A percentile compares a stretch with the other conserved stretches of the same genome.
Conservation (phyloP, 2,329 filamentous ascomycete genomes). For the Apiospora koreana region DNA sequence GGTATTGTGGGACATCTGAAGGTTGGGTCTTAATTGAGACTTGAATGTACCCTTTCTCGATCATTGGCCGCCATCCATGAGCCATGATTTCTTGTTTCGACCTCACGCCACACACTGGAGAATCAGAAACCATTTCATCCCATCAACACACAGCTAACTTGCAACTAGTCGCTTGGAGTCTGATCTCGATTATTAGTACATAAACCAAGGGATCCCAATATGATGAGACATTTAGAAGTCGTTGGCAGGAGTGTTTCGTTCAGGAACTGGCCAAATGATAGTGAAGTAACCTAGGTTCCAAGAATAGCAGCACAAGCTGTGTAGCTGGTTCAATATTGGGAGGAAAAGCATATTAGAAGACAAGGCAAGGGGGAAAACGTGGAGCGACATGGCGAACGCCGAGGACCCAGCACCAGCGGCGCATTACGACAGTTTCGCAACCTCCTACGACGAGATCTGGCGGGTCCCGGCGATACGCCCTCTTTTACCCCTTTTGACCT, state of each 20-base stretch:
- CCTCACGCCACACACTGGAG: not conserved
- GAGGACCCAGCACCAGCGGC: not conserved
- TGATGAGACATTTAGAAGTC: not conserved
- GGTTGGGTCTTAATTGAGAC: not conserved
- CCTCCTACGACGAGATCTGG: slow-evolving; percentile 12
- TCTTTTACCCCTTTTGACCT: slow-evolving; percentile 9
- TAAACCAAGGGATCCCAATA: not conserved
- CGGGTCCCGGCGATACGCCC: slow-evolving; percentile 6
- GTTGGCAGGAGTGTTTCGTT: not conserved
- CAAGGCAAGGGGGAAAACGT: not conserved
- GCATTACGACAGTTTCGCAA: slow-evolving; percentile 11
- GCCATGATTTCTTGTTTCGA: not conserved
- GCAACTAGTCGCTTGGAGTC: not conserved
- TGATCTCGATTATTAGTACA: not conserved
- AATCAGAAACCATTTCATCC: not conserved
- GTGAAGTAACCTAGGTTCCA: not conserved
- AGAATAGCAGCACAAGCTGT: not conserved
- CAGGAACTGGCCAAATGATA: not conserved
- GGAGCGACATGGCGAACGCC: not conserved
- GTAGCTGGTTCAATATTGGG: not conserved
- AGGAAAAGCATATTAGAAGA: not conserved
- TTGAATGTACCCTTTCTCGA: not conserved
- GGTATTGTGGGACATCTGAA: not conserved
- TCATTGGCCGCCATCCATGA: not conserved
- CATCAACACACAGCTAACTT: not conserved